Evolutionary conservation across 805 yeast genomes (phyloP).

Genomic region (Starmerella khaoyaiensis): DNA sequence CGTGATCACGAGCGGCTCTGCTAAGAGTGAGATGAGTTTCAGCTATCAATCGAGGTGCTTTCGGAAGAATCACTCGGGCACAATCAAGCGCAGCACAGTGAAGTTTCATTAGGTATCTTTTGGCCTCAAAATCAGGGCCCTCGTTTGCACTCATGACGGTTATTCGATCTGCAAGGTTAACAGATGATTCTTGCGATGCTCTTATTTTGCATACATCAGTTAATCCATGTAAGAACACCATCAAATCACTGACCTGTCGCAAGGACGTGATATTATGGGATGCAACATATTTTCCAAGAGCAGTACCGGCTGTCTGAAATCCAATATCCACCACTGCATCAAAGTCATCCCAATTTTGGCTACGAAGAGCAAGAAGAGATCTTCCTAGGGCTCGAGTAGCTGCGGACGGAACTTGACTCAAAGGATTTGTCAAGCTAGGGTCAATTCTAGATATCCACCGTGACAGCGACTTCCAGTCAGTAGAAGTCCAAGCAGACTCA

Average conservation of each 20-base stretch:
- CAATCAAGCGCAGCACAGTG: constrained; percentile 36
- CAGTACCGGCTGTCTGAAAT: constrained; percentile 45
- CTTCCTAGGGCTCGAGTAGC: constrained; percentile 34
- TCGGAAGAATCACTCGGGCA: constrained; percentile 6
- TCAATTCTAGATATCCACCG: constrained; percentile 30
- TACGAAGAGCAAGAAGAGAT: constrained; percentile 38
- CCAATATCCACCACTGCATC: constrained; percentile 37
- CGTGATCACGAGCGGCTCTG: constrained; percentile 32
- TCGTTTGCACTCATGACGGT: constrained; percentile 23
- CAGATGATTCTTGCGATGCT: constrained; percentile 3
- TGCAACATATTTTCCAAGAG: constrained; percentile 35
- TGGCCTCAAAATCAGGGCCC: constrained; percentile 46
- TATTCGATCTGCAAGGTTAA: constrained; percentile 10
- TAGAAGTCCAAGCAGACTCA: constrained; percentile 59
- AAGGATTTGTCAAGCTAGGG: not conserved
- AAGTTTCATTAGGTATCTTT: constrained; percentile 46
- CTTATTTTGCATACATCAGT: constrained; percentile 35
- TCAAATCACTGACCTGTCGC: constrained; percentile 31
- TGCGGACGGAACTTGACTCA: constrained; percentile 9
- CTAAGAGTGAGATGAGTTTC: constrained; percentile 39
- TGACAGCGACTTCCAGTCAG: constrained; percentile 33
- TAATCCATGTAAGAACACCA: constrained; percentile 48
- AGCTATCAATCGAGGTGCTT: constrained; percentile 26
- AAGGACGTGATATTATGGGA: constrained; percentile 35
- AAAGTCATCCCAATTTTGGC: constrained; percentile 29